phyloP scores from a whole-genome alignment of 768 basidiomycete genomes.

The Tylopilus subfusipes region DNA sequence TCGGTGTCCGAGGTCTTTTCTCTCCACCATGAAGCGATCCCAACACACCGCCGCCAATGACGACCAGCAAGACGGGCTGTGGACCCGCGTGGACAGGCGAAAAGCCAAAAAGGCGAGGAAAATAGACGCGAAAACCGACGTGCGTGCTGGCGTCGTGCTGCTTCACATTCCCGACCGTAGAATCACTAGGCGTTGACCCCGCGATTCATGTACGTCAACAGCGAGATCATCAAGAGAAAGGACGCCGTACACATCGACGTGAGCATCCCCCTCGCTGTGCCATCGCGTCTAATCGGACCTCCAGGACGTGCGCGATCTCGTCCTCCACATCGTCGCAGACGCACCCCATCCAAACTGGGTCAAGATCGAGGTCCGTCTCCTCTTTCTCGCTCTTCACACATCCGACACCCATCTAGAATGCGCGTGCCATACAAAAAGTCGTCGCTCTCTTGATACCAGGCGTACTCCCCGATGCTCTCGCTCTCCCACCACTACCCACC shows the following conservation, averaged over 20 bases:
- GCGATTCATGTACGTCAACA: slow-evolving; percentile 76
- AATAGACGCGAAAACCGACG: slow-evolving; percentile 53
- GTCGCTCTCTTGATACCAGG: slow-evolving; percentile 86
- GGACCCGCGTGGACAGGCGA: slow-evolving; percentile 71
- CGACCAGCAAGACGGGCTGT: slow-evolving; percentile 30
- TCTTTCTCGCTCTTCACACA: background rate
- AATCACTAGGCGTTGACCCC: slow-evolving; percentile 42
- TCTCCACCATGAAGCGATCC: background rate
- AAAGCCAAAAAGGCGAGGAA: slow-evolving; percentile 70
- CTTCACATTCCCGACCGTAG: too few species aligned
- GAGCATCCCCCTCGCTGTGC: slow-evolving; percentile 25
- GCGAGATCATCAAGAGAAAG: slow-evolving; percentile 68
- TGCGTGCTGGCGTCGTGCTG: too few species aligned
- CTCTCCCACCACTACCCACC: slow-evolving; percentile 67
- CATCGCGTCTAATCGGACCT: background rate
- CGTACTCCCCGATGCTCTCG: slow-evolving; percentile 68
- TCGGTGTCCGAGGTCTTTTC: background rate
- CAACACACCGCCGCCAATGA: slow-evolving; percentile 2
- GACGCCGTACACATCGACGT: slow-evolving; percentile 82
- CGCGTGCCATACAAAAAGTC: slow-evolving; percentile 68
- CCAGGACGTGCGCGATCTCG: slow-evolving; percentile 86
- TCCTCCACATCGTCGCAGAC: slow-evolving; percentile 78
- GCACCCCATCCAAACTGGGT: slow-evolving; percentile 87
- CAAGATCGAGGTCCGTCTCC: slow-evolving; percentile 61
- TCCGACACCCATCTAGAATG: slow-evolving; percentile 49